Conservation (phyloP, 140 eudicot species). For the Bidens hawaiensis region DNA sequence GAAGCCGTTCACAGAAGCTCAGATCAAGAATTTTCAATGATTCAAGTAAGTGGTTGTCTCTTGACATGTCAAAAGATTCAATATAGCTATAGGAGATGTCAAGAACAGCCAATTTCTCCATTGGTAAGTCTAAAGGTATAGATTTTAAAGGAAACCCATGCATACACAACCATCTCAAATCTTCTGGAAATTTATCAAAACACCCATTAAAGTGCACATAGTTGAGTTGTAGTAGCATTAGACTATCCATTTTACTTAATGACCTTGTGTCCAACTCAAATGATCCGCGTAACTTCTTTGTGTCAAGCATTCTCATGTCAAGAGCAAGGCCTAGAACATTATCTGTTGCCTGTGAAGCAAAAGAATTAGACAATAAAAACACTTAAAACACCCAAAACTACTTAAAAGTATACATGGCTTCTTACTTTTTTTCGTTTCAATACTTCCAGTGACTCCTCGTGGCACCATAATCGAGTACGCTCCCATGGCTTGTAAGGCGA, state of each 20-base stretch:
- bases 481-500: too few relatives aligned
- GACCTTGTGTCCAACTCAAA: background rate
- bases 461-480: background rate
- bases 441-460: background rate
- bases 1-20: background rate
- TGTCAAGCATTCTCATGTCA: background rate
- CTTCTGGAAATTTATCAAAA: too few relatives aligned
- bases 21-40: background rate
- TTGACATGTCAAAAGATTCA: too few relatives aligned
- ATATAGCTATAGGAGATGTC: too few relatives aligned
- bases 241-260: slow-evolving; percentile 2
- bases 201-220: background rate
- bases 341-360: background rate
- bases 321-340: too few relatives aligned
- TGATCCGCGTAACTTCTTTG: background rate
- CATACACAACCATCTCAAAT: too few relatives aligned
- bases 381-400: background rate
- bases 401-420: background rate
- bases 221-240: background rate
- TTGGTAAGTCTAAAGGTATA: too few relatives aligned
- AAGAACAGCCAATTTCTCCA: too few relatives aligned
- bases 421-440: background rate
- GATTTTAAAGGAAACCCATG: too few relatives aligned
- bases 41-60: background rate
- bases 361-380: background rate